Conservation (phyloP, 176 grass and related monocot genomes). For the Eragrostis nindensis region DNA sequence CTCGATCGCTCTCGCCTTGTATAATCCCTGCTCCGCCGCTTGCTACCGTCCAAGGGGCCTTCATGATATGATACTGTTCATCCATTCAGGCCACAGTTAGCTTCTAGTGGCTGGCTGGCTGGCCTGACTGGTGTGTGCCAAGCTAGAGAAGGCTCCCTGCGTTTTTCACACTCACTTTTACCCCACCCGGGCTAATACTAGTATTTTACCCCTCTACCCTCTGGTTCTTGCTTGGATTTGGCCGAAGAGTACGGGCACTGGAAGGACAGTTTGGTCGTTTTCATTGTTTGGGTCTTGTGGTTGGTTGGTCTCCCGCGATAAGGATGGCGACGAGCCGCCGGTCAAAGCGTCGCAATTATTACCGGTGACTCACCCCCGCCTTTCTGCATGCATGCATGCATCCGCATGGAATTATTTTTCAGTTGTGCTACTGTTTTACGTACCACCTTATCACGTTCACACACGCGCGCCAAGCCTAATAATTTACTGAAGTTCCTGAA, state of each 20-base stretch:
- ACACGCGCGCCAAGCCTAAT: neutral
- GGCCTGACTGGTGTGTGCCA: neutral
- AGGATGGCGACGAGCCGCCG: conserved; percentile 60
- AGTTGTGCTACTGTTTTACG: conserved; percentile 11
- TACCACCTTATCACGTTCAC: neutral
- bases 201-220: conserved; percentile 35
- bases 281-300: too few relatives aligned
- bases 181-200: neutral
- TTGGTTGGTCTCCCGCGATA: conserved; percentile 12
- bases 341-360: conserved; percentile 67
- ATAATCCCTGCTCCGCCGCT: neutral
- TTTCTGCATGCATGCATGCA: neutral
- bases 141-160: neutral
- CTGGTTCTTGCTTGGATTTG: neutral
- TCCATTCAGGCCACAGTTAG: conserved; percentile 45
- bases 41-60: conserved; percentile 48
- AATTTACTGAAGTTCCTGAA: too few relatives aligned
- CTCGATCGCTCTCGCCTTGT: neutral
- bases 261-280: conserved; percentile 39
- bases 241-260: too few relatives aligned
- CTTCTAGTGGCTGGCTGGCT: neutral
- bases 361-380: conserved; percentile 40
- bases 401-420: neutral
- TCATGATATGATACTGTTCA: conserved; percentile 51
- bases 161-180: neutral